phyloP scores from a whole-genome alignment of 352 stramenopile genomes.

The Phytopythium vexans region DNA sequence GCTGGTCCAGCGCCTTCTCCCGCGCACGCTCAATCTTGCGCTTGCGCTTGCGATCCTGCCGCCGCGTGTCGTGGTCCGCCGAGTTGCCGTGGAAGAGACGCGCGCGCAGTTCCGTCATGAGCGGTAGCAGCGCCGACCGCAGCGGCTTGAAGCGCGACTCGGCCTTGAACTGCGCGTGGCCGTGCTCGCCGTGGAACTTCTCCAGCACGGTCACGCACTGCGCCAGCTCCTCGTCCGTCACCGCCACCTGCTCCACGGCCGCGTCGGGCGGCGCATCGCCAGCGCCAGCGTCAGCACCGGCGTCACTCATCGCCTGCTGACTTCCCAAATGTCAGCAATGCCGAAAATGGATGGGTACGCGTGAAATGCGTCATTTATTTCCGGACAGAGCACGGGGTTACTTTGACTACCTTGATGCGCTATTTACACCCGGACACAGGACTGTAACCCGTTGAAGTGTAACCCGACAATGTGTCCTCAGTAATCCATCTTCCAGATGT shows the following conservation, averaged over 20 bases:
- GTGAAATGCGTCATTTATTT: neutral
- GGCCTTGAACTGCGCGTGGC: conserved; percentile 43
- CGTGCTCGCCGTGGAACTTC: conserved; percentile 45
- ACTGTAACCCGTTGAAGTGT: too few species aligned
- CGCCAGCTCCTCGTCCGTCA: conserved; percentile 54
- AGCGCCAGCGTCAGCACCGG: neutral
- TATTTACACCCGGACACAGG: neutral
- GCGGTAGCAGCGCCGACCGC: conserved; percentile 54
- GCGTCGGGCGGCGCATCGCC: neutral
- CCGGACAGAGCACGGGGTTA: neutral
- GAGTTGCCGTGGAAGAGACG: conserved; percentile 65
- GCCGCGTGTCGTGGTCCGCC: conserved; percentile 29
- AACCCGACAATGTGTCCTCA: too few species aligned
- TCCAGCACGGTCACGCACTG: conserved; percentile 51
- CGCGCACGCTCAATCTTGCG: conserved; percentile 64
- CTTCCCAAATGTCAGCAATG: too few species aligned
- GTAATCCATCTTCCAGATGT: neutral
- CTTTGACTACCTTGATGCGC: neutral
- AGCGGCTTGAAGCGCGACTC: conserved; percentile 55
- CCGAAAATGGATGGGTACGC: neutral
- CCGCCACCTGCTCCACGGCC: conserved; percentile 1
- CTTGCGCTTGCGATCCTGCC: conserved; percentile 64
- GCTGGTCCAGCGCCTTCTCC: conserved; percentile 65
- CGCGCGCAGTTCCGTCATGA: conserved; percentile 55
- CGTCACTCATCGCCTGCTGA: conserved; percentile 9